Conservation (phyloP, 2,329 filamentous ascomycete genomes). For the Cordyceps cicadae region DNA sequence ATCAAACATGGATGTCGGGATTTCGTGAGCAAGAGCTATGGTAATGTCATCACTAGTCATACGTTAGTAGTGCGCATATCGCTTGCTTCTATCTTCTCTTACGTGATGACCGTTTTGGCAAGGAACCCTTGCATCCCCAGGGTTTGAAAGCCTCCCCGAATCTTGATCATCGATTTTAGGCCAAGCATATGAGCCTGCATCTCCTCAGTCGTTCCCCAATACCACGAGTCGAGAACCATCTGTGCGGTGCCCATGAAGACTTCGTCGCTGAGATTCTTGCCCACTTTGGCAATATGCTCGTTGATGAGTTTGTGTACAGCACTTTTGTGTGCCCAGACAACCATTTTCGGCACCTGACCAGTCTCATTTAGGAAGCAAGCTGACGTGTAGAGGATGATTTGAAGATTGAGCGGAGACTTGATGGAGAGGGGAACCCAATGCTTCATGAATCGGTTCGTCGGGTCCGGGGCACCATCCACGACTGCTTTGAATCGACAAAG, state of each 20-base stretch:
- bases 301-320: slow-evolving; percentile 38
- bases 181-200: slow-evolving; percentile 39
- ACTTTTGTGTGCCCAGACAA: slow-evolving; percentile 35
- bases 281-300: slow-evolving; percentile 32
- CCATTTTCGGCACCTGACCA: slow-evolving; percentile 35
- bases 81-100: slow-evolving; percentile 17
- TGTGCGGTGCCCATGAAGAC: slow-evolving; percentile 41
- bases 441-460: slow-evolving; percentile 37
- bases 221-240: slow-evolving; percentile 45
- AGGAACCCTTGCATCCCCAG: slow-evolving; percentile 39
- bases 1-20: slow-evolving; percentile 32
- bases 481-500: slow-evolving; percentile 43
- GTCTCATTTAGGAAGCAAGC: slow-evolving; percentile 44
- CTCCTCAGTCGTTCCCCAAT: slow-evolving; percentile 40
- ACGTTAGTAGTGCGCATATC: slow-evolving; percentile 13
- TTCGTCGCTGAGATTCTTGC: slow-evolving; percentile 33
- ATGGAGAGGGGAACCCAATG: slow-evolving; percentile 40
- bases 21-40: slow-evolving; percentile 41
- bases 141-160: slow-evolving; percentile 37
- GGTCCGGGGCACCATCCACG: slow-evolving; percentile 39
- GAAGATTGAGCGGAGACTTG: slow-evolving; percentile 40
- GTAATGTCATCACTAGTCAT: slow-evolving; percentile 34
- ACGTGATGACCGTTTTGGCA: slow-evolving; percentile 42
- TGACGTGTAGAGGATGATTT: slow-evolving; percentile 42
- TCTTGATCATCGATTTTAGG: slow-evolving; percentile 38